Base-by-base conservation (phyloP, 2,329 filamentous ascomycete species). In the Aspergillus pseudoglaucus region DNA sequence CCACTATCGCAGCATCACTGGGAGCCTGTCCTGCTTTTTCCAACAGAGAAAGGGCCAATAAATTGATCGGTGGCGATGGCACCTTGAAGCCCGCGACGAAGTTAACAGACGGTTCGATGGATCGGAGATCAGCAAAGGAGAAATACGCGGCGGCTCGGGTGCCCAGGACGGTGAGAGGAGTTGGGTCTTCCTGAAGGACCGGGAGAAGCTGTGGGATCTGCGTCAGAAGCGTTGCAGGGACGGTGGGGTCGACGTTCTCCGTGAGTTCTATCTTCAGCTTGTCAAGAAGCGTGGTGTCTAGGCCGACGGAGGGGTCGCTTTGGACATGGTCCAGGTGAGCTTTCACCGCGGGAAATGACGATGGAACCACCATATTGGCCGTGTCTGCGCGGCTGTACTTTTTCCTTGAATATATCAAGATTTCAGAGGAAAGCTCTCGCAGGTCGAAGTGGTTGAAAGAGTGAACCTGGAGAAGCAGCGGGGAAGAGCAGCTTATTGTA, bases 1-100 rank as follows among this genome's bases (percentile, higher is more conserved):
- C 81, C 25, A 84, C 72, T 42, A 77, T 76, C 17, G 79, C 80
- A 18, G 79, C 77, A 66, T 83, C 77, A 40, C 71, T 74, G 5
- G 73, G 66, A 33, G 67, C 70, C 12, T 64, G 54, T 7, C 75
- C 71, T 3, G 81, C 81, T 58, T 83, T 84, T 32, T 70, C 69
- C 37, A 85, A 64, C 32, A 84, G 61, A 1, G 74, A 72, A 7
- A 84, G 66, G 44, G 78, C 76, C 18, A 83, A 66, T 5, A 73
- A 60, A 53, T 84, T 82, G 59, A 83, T 76, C 0, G 79, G 75
- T 64, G 56, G 71, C 57, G 53, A 78, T 42, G 66, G 75, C 48
- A 72, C 69, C 46, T 63, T 65, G 37, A 85, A 72, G 3, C 79
- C 82, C 33, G 75, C 73, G 44, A 75, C 67, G 48, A 83, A 77